These are phyloP conservation scores for Yamadazyma mexicana DNA, from an alignment of 1,139 yeast genomes.

Conservation along the genomic window DNA sequence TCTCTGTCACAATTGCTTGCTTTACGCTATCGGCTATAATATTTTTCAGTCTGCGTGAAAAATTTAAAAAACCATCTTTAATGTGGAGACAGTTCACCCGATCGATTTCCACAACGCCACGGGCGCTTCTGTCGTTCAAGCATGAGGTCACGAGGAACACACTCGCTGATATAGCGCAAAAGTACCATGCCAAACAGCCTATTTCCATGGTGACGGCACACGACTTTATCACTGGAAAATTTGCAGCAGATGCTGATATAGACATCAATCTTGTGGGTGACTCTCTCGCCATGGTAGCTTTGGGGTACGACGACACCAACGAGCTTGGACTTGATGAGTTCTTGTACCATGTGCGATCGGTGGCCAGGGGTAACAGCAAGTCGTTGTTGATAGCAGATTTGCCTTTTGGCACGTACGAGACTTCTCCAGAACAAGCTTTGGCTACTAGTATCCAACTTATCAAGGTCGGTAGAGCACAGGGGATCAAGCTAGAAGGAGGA, in stretches of 20 bases:
- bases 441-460: constrained; percentile 62
- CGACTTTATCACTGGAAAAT: constrained; percentile 74
- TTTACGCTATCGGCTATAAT: too few species aligned
- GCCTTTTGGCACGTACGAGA: constrained; percentile 86
- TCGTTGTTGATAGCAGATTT: constrained; percentile 82
- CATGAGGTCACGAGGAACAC: constrained; percentile 26
- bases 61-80: neutral
- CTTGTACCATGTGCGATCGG: constrained; percentile 73
- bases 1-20: too few species aligned
- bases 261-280: constrained; percentile 87
- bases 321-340: constrained; percentile 78
- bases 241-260: constrained; percentile 67
- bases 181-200: constrained; percentile 47
- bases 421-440: constrained; percentile 62
- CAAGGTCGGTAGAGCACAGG: constrained; percentile 66
- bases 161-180: constrained; percentile 41
- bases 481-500: constrained; percentile 89
- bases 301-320: constrained; percentile 79
- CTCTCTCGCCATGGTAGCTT: constrained; percentile 87
- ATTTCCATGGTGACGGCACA: constrained; percentile 83
- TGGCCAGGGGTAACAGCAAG: constrained; percentile 63
- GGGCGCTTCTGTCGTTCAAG: constrained; percentile 12
- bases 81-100: constrained; percentile 3
- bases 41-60: too few species aligned
- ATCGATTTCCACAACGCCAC: constrained; percentile 1